Percentiles rank a stretch among this genome's conserved stretches.
Evolutionary conservation across 805 yeast genomes (phyloP).

Genomic region (Candida sonorensis): DNA sequence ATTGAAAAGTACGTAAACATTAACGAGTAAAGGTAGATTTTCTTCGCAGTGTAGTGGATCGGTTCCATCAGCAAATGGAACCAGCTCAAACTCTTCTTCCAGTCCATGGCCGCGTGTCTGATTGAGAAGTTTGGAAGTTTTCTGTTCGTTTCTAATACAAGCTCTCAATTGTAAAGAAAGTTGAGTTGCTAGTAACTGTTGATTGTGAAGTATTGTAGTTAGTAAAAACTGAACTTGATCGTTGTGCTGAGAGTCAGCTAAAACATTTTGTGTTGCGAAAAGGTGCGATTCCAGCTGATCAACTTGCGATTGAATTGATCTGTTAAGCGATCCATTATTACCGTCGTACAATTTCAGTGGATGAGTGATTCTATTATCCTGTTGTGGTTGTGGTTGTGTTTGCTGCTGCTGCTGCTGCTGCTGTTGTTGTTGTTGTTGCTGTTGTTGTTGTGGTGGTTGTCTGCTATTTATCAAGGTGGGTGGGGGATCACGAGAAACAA

Average conservation of each 20-base stretch:
- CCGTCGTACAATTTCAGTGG: no score
- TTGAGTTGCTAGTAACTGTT: constrained; percentile 14
- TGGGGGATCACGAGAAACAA: no score
- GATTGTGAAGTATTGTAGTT: constrained; percentile 14
- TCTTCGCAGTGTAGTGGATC: constrained; percentile 18
- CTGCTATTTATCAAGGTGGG: no score
- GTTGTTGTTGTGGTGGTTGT: no score
- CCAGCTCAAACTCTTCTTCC: constrained; percentile 22
- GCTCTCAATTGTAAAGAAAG: constrained; percentile 15
- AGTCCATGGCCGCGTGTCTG: constrained; percentile 24
- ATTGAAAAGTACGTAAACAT: constrained; percentile 20
- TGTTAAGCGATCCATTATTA: no score
- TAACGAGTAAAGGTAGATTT: constrained; percentile 19
- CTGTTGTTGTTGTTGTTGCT: no score
- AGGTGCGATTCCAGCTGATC: constrained; percentile 12
- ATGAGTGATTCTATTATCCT: no score
- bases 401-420: constrained; percentile 5
- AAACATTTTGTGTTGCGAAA: constrained; percentile 9
- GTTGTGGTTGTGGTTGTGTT: constrained; percentile 1
- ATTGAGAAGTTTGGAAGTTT: constrained; percentile 19
- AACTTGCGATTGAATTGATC: constrained; percentile 6
- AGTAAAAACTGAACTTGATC: constrained; percentile 10
- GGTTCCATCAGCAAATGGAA: constrained; percentile 21
- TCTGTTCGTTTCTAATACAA: constrained; percentile 21
- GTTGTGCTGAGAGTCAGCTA: not conserved